Conservation (phyloP, 345 rosid genomes). For the Alliaria petiolata region DNA sequence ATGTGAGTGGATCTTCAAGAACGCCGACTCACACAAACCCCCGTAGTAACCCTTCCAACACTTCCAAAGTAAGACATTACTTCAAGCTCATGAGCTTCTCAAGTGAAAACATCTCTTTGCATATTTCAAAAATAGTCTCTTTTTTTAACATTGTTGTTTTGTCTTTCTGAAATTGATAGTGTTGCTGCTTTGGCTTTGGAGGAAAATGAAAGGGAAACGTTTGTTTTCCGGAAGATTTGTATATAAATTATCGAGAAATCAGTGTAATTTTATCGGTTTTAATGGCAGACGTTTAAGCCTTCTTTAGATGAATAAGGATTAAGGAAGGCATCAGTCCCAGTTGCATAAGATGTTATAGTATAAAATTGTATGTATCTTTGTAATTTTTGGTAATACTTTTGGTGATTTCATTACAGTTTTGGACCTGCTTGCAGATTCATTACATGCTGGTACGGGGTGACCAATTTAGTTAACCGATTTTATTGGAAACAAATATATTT, state of each 20-base stretch:
- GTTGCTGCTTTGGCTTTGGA: conserved; percentile 49
- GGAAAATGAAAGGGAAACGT: conserved; percentile 39
- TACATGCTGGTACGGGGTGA: neutral
- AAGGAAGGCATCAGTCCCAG: neutral
- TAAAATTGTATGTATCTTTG: conserved; percentile 7
- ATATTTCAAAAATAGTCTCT: neutral
- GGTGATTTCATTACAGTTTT: conserved; percentile 9
- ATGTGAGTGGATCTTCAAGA: conserved; percentile 42
- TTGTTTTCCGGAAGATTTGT: neutral
- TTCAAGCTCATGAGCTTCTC: neutral
- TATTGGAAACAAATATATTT: neutral
- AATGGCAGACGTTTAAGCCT: conserved; percentile 2
- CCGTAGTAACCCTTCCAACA: conserved; percentile 22
- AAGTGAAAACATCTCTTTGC: neutral
- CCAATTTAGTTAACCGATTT: conserved; percentile 1
- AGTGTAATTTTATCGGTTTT: neutral
- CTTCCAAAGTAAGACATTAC: conserved; percentile 46
- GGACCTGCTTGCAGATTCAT: conserved; percentile 7
- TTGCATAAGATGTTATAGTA: conserved; percentile 14
- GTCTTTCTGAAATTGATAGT: conserved; percentile 7
- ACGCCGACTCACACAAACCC: conserved; percentile 33
- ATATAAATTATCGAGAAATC: conserved; percentile 22
- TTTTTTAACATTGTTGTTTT: neutral
- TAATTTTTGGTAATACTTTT: neutral
- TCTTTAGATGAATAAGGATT: conserved; percentile 13